Evolutionary conservation across 805 yeast genomes (phyloP).

Genomic region (Danielozyma ontarioensis): DNA sequence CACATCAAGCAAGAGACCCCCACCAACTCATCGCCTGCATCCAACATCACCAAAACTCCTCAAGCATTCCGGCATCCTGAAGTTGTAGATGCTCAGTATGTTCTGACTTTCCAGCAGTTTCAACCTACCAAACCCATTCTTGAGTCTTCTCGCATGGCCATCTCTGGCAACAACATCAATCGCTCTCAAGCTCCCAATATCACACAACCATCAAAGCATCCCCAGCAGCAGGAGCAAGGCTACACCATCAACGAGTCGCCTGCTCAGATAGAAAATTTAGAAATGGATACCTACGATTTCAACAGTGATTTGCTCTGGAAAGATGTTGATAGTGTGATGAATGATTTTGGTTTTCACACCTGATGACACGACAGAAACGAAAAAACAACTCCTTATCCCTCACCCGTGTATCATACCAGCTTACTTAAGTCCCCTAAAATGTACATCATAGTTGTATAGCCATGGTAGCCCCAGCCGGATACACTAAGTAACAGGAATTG

Average conservation of each 20-base stretch:
- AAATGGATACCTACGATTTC: slow-evolving; percentile 38
- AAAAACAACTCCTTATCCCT: too few species aligned
- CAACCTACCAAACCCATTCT: background rate
- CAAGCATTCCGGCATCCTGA: background rate
- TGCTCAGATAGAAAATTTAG: slow-evolving; percentile 25
- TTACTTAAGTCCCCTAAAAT: too few species aligned
- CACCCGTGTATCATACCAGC: too few species aligned
- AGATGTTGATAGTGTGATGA: slow-evolving; percentile 86
- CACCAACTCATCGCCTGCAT: slow-evolving; percentile 2
- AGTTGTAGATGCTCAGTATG: background rate
- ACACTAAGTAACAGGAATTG: too few species aligned
- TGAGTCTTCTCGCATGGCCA: slow-evolving; percentile 7
- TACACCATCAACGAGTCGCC: slow-evolving; percentile 18
- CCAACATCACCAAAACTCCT: too few species aligned
- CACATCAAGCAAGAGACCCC: slow-evolving; percentile 7
- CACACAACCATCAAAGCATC: slow-evolving; percentile 1
- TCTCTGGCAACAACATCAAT: slow-evolving; percentile 11
- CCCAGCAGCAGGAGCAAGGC: slow-evolving; percentile 2
- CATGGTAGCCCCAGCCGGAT: too few species aligned
- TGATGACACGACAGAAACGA: too few species aligned
- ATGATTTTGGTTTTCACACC: slow-evolving; percentile 85
- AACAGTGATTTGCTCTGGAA: slow-evolving; percentile 62
- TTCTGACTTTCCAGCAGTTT: background rate
- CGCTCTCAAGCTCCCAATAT: slow-evolving; percentile 1
- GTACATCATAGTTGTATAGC: too few species aligned